phyloP scores from a whole-genome alignment of 2,329 filamentous ascomycete species.

The Sarocladiaceae sp. region DNA sequence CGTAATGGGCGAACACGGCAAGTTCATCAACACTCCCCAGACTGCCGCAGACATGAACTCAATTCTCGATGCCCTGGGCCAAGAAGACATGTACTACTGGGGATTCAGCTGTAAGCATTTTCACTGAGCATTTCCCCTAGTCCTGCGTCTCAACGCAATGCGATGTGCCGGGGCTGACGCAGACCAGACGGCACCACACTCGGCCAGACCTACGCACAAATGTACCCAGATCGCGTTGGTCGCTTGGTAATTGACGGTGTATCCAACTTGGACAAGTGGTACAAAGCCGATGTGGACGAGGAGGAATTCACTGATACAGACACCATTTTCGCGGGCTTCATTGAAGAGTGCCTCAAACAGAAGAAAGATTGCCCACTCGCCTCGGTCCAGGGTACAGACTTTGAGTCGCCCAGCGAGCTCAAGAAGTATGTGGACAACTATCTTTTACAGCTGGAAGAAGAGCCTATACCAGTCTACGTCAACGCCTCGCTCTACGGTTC shows the following conservation, averaged over 20 bases:
- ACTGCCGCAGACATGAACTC: slow-evolving; percentile 52
- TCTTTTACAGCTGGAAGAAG: slow-evolving; percentile 26
- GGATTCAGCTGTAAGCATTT: slow-evolving; percentile 33
- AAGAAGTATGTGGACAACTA: slow-evolving; percentile 16
- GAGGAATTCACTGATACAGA: slow-evolving; percentile 15
- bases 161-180: background rate
- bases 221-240: slow-evolving; percentile 29
- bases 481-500: slow-evolving; percentile 34
- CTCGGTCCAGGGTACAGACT: background rate
- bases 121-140: too few species aligned
- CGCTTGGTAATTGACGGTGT: slow-evolving; percentile 33
- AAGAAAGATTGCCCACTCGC: slow-evolving; percentile 26
- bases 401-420: background rate
- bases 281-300: slow-evolving; percentile 18
- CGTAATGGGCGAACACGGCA: slow-evolving; percentile 38
- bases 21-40: slow-evolving; percentile 45
- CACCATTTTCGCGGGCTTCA: slow-evolving; percentile 18
- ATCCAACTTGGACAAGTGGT: slow-evolving; percentile 23
- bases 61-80: slow-evolving; percentile 61
- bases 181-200: slow-evolving; percentile 31
- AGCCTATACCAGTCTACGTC: slow-evolving; percentile 38
- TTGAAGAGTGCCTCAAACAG: slow-evolving; percentile 34
- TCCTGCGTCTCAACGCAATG: too few species aligned
- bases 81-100: slow-evolving; percentile 40
- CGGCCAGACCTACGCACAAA: slow-evolving; percentile 34